Base-by-base conservation (phyloP, 179 eudicot genomes). In the Patellifolia procumbens region DNA sequence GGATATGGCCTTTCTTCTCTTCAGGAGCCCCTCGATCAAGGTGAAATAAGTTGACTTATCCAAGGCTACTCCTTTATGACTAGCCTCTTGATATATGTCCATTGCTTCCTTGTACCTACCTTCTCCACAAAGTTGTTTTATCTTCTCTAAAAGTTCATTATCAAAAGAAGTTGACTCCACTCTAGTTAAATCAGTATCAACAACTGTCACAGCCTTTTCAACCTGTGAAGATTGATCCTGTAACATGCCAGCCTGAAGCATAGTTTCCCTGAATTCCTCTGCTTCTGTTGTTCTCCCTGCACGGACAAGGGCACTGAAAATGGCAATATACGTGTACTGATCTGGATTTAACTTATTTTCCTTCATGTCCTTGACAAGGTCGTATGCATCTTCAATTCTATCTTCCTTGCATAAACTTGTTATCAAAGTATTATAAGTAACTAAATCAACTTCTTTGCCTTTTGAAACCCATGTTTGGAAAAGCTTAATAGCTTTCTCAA, bases 371-470 rank as follows among this genome's bases (percentile, higher is more conserved):
- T 77, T 56, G 66, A 88, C 86, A 78, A 90, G 89, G 39, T 49
- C 70, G 61, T 90, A 60, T 42, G 93, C 97, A 68, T 88, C 97
- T 53, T 88, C 90, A 32, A 91, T 71, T 73, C 88, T 84, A 55
- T 88, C 88, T 74, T 77, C 92, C 81, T 88, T 89, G 80, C 94
- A 93, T 62, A 91, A 66, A 78, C 84, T 86, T 39, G 87, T 28
- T 82, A 93, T 83, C 82, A 93, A 77, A 42, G 93, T 91, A 74
- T 93, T 91, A 79, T 88, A 93, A 0, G 91, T 86, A 37, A 93
- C 94, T 31, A 77, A 83, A 83, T 91, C 98, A 69, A 88, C 71
- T 42, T 74, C 72, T 85, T 89, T 91, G 60, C 89, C 97, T 76
- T 89, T 88, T 0, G 87, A 86, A 70, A 84, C 74, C 97, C 93